Base-by-base conservation (phyloP, 805 yeast species). In the Candida silvicultrix region DNA sequence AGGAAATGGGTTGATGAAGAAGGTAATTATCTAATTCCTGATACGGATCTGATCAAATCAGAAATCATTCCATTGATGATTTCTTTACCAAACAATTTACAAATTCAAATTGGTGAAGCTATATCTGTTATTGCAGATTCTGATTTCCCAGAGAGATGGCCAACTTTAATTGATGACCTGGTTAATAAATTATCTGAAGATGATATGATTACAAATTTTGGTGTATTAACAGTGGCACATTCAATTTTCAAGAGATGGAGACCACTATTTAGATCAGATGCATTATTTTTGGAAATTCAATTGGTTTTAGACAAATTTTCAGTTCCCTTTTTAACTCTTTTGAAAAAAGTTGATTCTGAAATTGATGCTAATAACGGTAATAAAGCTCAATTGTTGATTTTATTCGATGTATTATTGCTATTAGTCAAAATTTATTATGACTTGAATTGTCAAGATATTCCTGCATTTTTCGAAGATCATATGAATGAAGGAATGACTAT, bases 161-260 rank as follows among this genome's bases (percentile, higher is more conserved):
- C 81, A 2, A 74, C 76, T 43, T 73, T 94, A 49, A 70, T 89
- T 31, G 88, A 85, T 54, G 85, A 83, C 46, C 72, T 94, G 49
- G 87, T 89, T 0, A 57, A 71, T 1, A 82, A 81, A 58, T 70
- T 94, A 41, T 76, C 83, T 2, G 57, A 64, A 4, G 75, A 74
- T n/a, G 89, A 88, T 58, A 78, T 85, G 74, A 71, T 74, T 14
- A 75, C 80, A 44, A 89, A 89, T 63, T 85, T 83, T 55, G 96
- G 97, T 45, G 90, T 95, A 5, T 69, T 95, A 46, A 76, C 81
- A 10, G 98, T 95, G 19, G 95, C 97, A 5, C 99, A 94, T 64
- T 87, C 97, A 1, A 92, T 94, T 49, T 95, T 92, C 70, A 89
- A 85, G 64, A 81, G 95, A 67, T 94, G 99, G 99, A 78, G 99